Base-by-base conservation (phyloP, 192 early-diverging fungal species). In the Pilobolus umbonatus region DNA sequence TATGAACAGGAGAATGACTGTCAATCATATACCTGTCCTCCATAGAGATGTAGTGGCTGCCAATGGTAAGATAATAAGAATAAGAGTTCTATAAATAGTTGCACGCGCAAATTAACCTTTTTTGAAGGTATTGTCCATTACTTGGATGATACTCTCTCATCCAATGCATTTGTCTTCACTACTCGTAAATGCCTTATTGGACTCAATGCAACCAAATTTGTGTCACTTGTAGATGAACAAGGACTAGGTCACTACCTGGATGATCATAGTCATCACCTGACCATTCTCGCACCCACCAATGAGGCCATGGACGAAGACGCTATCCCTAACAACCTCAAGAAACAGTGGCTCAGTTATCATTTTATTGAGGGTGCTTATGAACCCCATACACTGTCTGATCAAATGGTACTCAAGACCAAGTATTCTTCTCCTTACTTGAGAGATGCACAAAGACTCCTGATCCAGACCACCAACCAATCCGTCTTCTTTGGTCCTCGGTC, bases 281-380 rank as follows among this genome's bases (percentile, higher is more conserved):
- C 87, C 1, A 71, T 90, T 29, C 75, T 90, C 35, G 87, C 79
- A 15, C 88, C 88, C 2, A 75, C 62, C 28, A 82, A 90, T 59
- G 73, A 73, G n/a, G 73, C 68, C 2, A 62, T 77, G 21, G n/a
- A n/a, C n/a, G n/a, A n/a, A n/a, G n/a, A n/a, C n/a, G n/a, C n/a
- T n/a, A n/a, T n/a, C n/a, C 76, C 69, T 11, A 67, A 73, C 32
- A 66, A 57, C n/a, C 65, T 61, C 17, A 68, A 71, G 38, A 67
- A 72, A 24, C 65, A 69, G 10, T 80, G 75, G 74, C 71, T 87
- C 0, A 75, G 58, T 55, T 90, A 90, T 59, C 88, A 90, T 68
- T 66, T 90, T 31, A 55, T 85, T 7, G 59, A 75, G 4, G 84
- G 81, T 2, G 67, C 71, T 49, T 73, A 71, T 50, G 19, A 56